Conservation (phyloP, 345 rosid species). For the rapeseed (Brassica napus) region Da-Ae NC_063438.1:17959001-17959500, state of each 20-base stretch:
- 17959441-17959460: too few species aligned
- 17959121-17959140: constrained; percentile 22
- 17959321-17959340: too few species aligned
- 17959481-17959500: too few species aligned
- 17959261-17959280: constrained; percentile 32
- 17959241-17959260: constrained; percentile 3
- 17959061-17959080: constrained; percentile 33
- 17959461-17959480: too few species aligned
- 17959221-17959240: background rate
- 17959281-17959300: constrained; percentile 23
- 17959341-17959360: too few species aligned
- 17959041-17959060: constrained; percentile 35
- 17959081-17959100: constrained; percentile 18
- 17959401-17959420: too few species aligned
- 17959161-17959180: constrained; percentile 6
- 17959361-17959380: too few species aligned
- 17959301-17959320: background rate
- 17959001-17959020: background rate
- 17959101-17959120: constrained; percentile 41
- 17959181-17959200: background rate
- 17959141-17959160: constrained; percentile 9
- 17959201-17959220: constrained; percentile 14
- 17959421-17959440: too few species aligned
- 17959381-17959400: too few species aligned
- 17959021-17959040: background rate